phyloP scores from a whole-genome alignment of 495 filamentous ascomycete species.

The Margaritispora aquatica region DNA sequence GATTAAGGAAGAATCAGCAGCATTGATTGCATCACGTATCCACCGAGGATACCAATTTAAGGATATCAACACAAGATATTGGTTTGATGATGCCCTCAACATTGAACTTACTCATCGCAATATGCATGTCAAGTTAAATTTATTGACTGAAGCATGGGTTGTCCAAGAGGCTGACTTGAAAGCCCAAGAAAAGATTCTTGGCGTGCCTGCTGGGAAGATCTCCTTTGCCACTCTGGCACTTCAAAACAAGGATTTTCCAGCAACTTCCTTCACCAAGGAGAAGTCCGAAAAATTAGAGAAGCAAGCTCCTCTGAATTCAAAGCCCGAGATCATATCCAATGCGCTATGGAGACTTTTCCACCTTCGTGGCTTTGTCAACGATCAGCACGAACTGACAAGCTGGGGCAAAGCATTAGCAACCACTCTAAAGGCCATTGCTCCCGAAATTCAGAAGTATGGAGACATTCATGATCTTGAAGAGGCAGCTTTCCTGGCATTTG shows the following conservation, averaged over 20 bases:
- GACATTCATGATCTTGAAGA: constrained; percentile 46
- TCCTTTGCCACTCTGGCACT: constrained; percentile 53
- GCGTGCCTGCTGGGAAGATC: constrained; percentile 40
- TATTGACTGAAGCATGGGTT: constrained; percentile 66
- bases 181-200: constrained; percentile 22
- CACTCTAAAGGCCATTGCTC: constrained; percentile 55
- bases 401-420: constrained; percentile 78
- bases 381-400: constrained; percentile 69
- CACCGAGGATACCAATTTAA: constrained; percentile 75
- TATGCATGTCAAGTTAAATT: constrained; percentile 50
- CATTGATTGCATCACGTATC: constrained; percentile 68
- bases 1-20: constrained; percentile 66
- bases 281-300: constrained; percentile 21
- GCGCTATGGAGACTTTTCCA: constrained; percentile 84
- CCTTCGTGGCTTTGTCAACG: constrained; percentile 76
- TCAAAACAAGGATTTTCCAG: constrained; percentile 56
- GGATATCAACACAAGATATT: constrained; percentile 68
- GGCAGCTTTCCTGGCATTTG: constrained; percentile 68
- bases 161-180: constrained; percentile 50
- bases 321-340: constrained; percentile 69
- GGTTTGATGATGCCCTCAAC: constrained; percentile 68
- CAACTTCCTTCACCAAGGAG: constrained; percentile 49
- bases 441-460: constrained; percentile 25
- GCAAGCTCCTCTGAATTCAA: constrained; percentile 44
- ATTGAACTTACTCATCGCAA: constrained; percentile 61